phyloP scores from a whole-genome alignment of 768 basidiomycete genomes.

The Pisolithus marmoratus region DNA sequence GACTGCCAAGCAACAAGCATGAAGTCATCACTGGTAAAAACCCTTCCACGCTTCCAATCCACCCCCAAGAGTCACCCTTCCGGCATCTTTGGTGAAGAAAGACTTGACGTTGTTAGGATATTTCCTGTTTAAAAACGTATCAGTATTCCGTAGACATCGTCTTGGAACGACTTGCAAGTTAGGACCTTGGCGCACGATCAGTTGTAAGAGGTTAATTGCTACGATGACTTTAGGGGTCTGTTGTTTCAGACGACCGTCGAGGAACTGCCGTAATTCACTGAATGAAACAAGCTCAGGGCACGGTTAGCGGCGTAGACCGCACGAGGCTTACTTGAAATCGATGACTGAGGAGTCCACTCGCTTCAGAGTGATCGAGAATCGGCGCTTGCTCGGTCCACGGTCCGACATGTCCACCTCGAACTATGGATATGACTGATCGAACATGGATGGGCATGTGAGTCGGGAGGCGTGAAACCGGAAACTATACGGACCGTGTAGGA shows the following conservation, averaged over 20 bases:
- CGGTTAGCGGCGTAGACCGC: neutral
- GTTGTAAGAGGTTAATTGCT: constrained; percentile 43
- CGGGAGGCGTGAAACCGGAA: neutral
- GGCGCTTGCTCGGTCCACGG: constrained; percentile 18
- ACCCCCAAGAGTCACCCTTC: constrained; percentile 20
- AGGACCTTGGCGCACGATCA: constrained; percentile 42
- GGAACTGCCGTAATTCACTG: constrained; percentile 22
- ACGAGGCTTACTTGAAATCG: constrained; percentile 29
- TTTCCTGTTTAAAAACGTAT: constrained; percentile 22
- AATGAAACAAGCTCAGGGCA: neutral
- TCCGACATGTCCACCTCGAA: constrained; percentile 32
- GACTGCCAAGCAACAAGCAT: neutral
- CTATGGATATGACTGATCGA: constrained; percentile 15
- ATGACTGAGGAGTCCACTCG: constrained; percentile 35
- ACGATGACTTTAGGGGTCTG: constrained; percentile 24
- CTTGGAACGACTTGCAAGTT: constrained; percentile 34
- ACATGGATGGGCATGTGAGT: neutral
- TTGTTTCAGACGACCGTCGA: constrained; percentile 19
- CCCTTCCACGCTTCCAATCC: constrained; percentile 43
- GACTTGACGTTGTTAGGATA: constrained; percentile 42
- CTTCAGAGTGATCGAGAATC: constrained; percentile 28
- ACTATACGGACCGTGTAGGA: constrained; percentile 22
- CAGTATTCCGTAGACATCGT: neutral
- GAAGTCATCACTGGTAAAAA: constrained; percentile 41
- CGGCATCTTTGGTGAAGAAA: constrained; percentile 35